These are phyloP conservation scores for Extremus antarcticus DNA, from an alignment of 495 filamentous ascomycete species.

Conservation along the genomic window DNA sequence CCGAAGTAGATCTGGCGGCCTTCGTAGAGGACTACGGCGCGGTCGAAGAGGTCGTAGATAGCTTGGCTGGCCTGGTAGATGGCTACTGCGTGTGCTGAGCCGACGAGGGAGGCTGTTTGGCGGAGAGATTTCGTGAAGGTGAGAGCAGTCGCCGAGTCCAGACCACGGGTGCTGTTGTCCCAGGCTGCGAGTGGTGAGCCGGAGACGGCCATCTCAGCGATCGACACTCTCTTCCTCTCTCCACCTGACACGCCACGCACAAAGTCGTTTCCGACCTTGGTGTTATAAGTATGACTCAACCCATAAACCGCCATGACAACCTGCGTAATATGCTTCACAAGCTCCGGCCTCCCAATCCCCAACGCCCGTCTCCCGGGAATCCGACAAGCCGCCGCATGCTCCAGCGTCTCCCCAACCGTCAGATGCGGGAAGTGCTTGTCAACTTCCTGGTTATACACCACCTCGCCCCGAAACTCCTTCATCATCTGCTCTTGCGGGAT, in stretches of 20 bases:
- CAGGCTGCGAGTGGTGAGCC: slow-evolving; percentile 13
- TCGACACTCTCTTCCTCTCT: slow-evolving; percentile 23
- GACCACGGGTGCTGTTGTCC: slow-evolving; percentile 21
- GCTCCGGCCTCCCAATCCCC: slow-evolving; percentile 1
- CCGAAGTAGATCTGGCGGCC: slow-evolving; percentile 62
- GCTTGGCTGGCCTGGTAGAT: slow-evolving; percentile 22
- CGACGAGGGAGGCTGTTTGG: slow-evolving; percentile 7
- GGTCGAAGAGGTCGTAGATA: slow-evolving; percentile 22
- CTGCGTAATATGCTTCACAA: slow-evolving; percentile 9
- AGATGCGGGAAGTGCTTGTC: slow-evolving; percentile 55
- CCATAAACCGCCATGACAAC: slow-evolving; percentile 21
- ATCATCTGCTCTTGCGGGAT: slow-evolving; percentile 48
- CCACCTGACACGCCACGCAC: slow-evolving; percentile 24
- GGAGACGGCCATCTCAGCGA: slow-evolving; percentile 14
- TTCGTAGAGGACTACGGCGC: slow-evolving; percentile 46
- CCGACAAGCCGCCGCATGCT: slow-evolving; percentile 21
- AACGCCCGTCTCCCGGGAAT: background rate
- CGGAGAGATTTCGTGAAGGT: slow-evolving; percentile 15
- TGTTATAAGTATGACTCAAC: slow-evolving; percentile 21
- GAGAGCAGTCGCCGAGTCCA: slow-evolving; percentile 18
- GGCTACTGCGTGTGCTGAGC: slow-evolving; percentile 10
- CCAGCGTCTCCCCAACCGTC: slow-evolving; percentile 30
- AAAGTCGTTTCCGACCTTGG: slow-evolving; percentile 23
- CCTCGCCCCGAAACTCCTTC: slow-evolving; percentile 49
- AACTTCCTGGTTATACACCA: slow-evolving; percentile 48